phyloP scores from a whole-genome alignment of 2,329 filamentous ascomycete species.

The Xylaria digitata region DNA sequence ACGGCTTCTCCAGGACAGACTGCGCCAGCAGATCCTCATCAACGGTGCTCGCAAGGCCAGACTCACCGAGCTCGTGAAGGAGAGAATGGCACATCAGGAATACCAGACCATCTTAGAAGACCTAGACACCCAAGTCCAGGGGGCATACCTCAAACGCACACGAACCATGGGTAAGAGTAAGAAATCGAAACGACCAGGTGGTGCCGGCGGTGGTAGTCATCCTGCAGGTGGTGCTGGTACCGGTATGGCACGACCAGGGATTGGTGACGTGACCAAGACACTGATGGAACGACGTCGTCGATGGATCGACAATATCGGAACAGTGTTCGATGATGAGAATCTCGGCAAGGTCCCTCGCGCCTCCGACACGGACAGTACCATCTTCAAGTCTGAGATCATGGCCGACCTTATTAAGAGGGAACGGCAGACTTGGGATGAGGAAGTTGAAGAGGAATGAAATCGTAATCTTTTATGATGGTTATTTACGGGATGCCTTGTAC shows the following conservation, averaged over 20 bases:
- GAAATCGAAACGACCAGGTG: slow-evolving; percentile 84
- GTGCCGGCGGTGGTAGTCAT: slow-evolving; percentile 78
- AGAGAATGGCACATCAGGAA: slow-evolving; percentile 95
- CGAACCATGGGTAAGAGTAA: slow-evolving; percentile 94
- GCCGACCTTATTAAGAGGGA: slow-evolving; percentile 78
- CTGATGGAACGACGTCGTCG: slow-evolving; percentile 90
- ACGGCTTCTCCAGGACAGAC: slow-evolving; percentile 82
- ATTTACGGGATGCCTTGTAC: slow-evolving; percentile 4
- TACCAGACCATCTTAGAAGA: slow-evolving; percentile 98
- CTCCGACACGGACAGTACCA: slow-evolving; percentile 71
- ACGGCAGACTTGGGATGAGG: slow-evolving; percentile 84
- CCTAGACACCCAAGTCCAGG: slow-evolving; percentile 92
- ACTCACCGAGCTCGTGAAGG: slow-evolving; percentile 86
- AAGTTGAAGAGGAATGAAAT: slow-evolving; percentile 72
- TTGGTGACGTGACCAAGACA: slow-evolving; percentile 90
- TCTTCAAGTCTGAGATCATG: slow-evolving; percentile 82
- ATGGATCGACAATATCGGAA: slow-evolving; percentile 91
- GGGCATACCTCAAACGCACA: slow-evolving; percentile 94
- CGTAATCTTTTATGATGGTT: neutral
- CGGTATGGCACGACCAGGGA: slow-evolving; percentile 77
- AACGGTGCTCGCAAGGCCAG: slow-evolving; percentile 93
- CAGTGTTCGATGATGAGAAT: slow-evolving; percentile 87
- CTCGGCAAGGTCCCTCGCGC: slow-evolving; percentile 76
- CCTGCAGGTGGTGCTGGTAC: slow-evolving; percentile 66
- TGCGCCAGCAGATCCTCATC: slow-evolving; percentile 84